Conservation (phyloP, 208 protist genomes). For the Porcisia deanei region DNA sequence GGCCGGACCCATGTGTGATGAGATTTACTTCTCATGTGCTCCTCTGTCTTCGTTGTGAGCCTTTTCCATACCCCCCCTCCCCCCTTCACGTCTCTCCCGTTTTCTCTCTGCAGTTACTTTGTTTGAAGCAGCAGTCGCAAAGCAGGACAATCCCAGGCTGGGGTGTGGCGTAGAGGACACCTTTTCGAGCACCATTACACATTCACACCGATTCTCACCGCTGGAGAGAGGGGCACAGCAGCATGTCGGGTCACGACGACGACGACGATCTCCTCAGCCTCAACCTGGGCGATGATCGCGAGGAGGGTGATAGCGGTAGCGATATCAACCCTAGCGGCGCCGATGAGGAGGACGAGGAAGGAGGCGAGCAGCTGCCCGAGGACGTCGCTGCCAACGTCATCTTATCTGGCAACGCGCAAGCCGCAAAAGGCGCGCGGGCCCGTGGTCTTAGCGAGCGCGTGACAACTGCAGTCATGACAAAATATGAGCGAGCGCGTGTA, state of each 20-base stretch:
- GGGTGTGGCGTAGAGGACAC: background rate
- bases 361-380: conserved; percentile 44
- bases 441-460: conserved; percentile 70
- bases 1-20: background rate
- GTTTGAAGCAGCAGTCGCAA: background rate
- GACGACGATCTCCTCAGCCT: conserved; percentile 64
- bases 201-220: background rate
- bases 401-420: conserved; percentile 51
- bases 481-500: conserved; percentile 98
- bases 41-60: background rate
- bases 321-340: conserved; percentile 19
- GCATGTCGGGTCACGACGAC: conserved; percentile 55
- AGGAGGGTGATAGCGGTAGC: conserved; percentile 25
- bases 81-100: background rate
- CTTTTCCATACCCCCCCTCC: background rate
- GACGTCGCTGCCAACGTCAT: conserved; percentile 58
- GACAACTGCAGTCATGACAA: conserved; percentile 98
- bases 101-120: background rate
- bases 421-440: conserved; percentile 37
- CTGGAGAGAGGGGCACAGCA: background rate
- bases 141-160: background rate
- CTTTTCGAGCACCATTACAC: background rate
- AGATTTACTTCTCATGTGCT: background rate
- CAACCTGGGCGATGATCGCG: conserved; percentile 51
- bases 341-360: conserved; percentile 38